phyloP scores from a whole-genome alignment of 305 asterid species.

The Fraxinus albicans region DNA sequence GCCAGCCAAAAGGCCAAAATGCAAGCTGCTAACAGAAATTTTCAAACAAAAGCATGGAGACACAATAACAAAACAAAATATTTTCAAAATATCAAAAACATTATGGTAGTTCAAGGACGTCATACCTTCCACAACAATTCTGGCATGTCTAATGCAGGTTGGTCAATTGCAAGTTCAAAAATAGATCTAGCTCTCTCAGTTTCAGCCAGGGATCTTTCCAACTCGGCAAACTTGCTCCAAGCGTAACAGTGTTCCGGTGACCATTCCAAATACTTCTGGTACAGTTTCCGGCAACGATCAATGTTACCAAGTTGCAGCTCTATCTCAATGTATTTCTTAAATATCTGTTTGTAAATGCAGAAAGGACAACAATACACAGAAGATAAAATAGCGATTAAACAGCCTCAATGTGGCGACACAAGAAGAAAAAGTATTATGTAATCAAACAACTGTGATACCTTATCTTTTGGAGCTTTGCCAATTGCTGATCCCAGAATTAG shows the following conservation, averaged over 20 bases:
- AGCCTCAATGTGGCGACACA: conserved; percentile 7
- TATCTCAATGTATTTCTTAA: conserved; percentile 89
- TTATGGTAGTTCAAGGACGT: background rate
- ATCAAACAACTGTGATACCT: conserved; percentile 36
- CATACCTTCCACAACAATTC: conserved; percentile 91
- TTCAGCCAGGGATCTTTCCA: conserved; percentile 79
- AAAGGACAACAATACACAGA: background rate
- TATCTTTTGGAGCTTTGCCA: conserved; percentile 95
- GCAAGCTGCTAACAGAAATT: background rate
- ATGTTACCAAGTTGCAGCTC: conserved; percentile 87
- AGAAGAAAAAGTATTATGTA: background rate
- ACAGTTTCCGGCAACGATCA: conserved; percentile 81
- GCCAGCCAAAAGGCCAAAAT: conserved; percentile 2
- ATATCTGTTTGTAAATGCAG: conserved; percentile 51
- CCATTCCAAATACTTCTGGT: conserved; percentile 84
- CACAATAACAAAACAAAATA: background rate
- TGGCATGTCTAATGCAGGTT: conserved; percentile 94
- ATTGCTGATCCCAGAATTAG: conserved; percentile 77
- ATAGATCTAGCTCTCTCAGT: conserved; percentile 79
- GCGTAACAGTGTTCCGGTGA: conserved; percentile 94
- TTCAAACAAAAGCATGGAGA: background rate
- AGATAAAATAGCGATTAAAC: conserved; percentile 8
- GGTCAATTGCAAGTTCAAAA: conserved; percentile 92
- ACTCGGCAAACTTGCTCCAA: conserved; percentile 86
- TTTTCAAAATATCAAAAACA: background rate